Evolutionary conservation across 78 protist genomes (phyloP).

Genomic region (Emiliania huxleyi): DNA sequence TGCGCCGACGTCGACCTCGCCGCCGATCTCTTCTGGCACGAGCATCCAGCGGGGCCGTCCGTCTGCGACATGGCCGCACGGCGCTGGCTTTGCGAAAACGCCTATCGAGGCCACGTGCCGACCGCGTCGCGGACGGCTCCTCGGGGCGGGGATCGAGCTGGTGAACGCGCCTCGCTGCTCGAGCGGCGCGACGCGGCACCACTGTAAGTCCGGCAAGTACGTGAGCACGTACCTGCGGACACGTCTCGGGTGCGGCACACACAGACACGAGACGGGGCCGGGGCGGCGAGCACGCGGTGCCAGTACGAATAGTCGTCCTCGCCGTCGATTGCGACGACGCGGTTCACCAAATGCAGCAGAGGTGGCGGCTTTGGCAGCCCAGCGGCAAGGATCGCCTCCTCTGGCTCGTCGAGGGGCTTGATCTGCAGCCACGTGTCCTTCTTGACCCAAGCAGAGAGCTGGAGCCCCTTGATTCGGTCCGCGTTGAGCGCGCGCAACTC

Average conservation of each 20-base stretch:
- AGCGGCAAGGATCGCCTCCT: too few relatives aligned
- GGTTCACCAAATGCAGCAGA: not conserved
- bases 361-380: not conserved
- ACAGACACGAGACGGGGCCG: too few relatives aligned
- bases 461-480: not conserved
- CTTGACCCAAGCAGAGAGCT: not conserved
- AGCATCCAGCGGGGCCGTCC: constrained; percentile 35
- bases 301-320: not conserved
- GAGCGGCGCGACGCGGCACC: constrained; percentile 46
- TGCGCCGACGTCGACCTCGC: constrained; percentile 20
- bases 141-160: not conserved
- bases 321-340: not conserved
- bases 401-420: not conserved
- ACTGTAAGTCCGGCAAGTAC: constrained; percentile 31
- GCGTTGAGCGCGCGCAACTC: not conserved
- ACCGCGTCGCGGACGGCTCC: too few relatives aligned
- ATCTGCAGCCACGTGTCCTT: not conserved
- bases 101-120: too few relatives aligned
- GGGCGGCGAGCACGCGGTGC: not conserved
- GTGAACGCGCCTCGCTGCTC: not conserved
- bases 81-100: not conserved
- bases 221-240: constrained; percentile 3
- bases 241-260: too few relatives aligned
- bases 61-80: not conserved
- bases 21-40: constrained; percentile 26